Conservation (phyloP, 768 basidiomycete genomes). For the Boletus rufocinnamomeus region DNA sequence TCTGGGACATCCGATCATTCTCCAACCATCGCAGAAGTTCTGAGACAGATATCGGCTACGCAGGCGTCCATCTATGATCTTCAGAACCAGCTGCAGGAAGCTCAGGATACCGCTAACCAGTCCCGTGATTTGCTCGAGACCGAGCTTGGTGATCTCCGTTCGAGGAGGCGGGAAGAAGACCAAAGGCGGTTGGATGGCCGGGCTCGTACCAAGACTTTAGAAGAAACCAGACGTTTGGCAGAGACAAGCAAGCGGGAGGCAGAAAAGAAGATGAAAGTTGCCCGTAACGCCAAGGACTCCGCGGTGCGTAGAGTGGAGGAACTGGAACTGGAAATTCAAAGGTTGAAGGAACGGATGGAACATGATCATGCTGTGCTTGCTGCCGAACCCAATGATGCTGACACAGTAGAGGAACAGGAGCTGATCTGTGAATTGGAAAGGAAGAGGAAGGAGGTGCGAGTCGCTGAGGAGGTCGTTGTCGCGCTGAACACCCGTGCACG, state of each 20-base stretch:
- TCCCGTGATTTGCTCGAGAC: conserved; percentile 66
- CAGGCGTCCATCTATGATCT: conserved; percentile 67
- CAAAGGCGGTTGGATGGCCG: conserved; percentile 74
- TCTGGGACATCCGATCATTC: conserved; percentile 54
- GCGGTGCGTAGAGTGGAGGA: conserved; percentile 57
- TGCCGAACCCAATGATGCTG: conserved; percentile 45
- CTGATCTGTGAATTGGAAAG: conserved; percentile 48
- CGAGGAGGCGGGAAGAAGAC: conserved; percentile 83
- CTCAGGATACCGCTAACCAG: conserved; percentile 54
- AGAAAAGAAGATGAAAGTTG: conserved; percentile 83
- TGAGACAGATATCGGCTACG: conserved; percentile 67
- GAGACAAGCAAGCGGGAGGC: conserved; percentile 81
- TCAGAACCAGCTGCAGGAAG: conserved; percentile 66
- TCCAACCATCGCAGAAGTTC: conserved; percentile 70
- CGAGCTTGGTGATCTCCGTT: conserved; percentile 73
- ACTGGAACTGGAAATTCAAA: conserved; percentile 61
- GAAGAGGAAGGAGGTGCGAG: conserved; percentile 56
- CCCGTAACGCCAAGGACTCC: conserved; percentile 62
- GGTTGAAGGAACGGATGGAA: conserved; percentile 52
- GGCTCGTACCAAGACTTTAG: conserved; percentile 78
- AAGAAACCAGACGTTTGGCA: conserved; percentile 83
- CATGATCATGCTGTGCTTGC: conserved; percentile 57
- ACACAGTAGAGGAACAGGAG: conserved; percentile 48
- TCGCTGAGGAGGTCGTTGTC: conserved; percentile 65
- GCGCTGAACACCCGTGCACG: conserved; percentile 65